Percentiles rank a stretch among this genome's conserved stretches.
phyloP scores from a whole-genome alignment of 768 basidiomycete genomes.

The Russula sp. region DNA sequence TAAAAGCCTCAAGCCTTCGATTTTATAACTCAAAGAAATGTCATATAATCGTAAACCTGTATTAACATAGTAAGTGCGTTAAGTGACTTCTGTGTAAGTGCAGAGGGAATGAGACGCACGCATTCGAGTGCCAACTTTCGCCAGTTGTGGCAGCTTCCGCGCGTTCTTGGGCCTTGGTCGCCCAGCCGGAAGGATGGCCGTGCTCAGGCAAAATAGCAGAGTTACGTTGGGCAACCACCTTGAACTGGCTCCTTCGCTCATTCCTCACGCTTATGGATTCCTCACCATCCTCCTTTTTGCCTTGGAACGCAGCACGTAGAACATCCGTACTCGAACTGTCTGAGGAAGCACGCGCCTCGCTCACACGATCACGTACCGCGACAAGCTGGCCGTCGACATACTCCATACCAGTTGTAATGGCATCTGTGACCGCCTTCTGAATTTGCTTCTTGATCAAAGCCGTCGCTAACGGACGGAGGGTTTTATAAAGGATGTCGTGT shows the following conservation, averaged over 20 bases:
- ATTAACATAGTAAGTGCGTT: neutral
- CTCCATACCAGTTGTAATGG: conserved; percentile 73
- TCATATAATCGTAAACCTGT: conserved; percentile 11
- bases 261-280: conserved; percentile 31
- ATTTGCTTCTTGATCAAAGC: conserved; percentile 76
- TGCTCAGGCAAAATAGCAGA: conserved; percentile 52
- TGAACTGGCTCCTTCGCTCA: conserved; percentile 59
- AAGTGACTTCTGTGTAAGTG: neutral
- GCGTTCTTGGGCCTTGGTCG: conserved; percentile 45
- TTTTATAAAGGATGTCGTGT: conserved; percentile 85
- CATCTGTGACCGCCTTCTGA: conserved; percentile 52
- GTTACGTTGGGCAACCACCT: conserved; percentile 68
- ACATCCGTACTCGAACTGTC: conserved; percentile 38
- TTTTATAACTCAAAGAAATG: neutral
- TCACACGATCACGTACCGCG: conserved; percentile 71
- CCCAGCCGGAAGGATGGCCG: conserved; percentile 67
- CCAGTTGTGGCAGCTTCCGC: conserved; percentile 38
- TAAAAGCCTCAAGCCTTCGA: too few relatives aligned
- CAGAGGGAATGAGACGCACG: conserved; percentile 28
- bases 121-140: conserved; percentile 48
- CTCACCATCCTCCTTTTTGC: conserved; percentile 44
- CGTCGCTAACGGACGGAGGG: conserved; percentile 70
- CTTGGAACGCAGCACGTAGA: conserved; percentile 59
- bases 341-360: conserved; percentile 37
- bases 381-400: conserved; percentile 87